Evolutionary conservation across 176 grass and related monocot genomes (phyloP).

Genomic region (Aechmea fasciata): DNA sequence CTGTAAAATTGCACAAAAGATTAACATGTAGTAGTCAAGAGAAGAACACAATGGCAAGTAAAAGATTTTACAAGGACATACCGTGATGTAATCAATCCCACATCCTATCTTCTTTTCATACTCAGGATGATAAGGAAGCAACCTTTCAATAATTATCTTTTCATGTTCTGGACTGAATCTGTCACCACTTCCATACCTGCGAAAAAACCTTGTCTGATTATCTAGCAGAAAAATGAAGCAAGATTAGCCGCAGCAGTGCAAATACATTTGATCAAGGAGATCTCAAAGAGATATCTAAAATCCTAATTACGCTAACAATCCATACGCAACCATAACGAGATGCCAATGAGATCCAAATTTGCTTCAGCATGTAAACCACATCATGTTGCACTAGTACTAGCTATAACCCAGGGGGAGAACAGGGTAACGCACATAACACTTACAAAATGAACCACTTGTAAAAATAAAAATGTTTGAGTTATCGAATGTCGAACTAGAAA

Average conservation of each 20-base stretch:
- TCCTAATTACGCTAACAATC: too few relatives aligned
- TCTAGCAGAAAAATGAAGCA: not conserved
- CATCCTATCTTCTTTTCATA: constrained; percentile 89
- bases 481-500: not conserved
- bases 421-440: too few relatives aligned
- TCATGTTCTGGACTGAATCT: constrained; percentile 72
- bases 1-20: constrained; percentile 6
- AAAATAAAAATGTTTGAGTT: not conserved
- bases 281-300: too few relatives aligned
- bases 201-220: constrained; percentile 9
- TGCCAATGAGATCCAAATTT: too few relatives aligned
- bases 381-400: too few relatives aligned
- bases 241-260: not conserved
- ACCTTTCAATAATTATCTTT: constrained; percentile 60
- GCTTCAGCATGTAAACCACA: too few relatives aligned
- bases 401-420: too few relatives aligned
- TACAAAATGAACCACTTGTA: not conserved
- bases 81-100: constrained; percentile 77
- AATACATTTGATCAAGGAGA: not conserved
- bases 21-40: not conserved
- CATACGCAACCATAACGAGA: too few relatives aligned
- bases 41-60: not conserved
- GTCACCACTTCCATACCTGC: constrained; percentile 77
- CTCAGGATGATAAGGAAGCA: constrained; percentile 91
- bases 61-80: constrained; percentile 22